These are phyloP conservation scores for Coemansia erecta DNA, from an alignment of 192 early-diverging fungal species.

Conservation along the genomic window DNA sequence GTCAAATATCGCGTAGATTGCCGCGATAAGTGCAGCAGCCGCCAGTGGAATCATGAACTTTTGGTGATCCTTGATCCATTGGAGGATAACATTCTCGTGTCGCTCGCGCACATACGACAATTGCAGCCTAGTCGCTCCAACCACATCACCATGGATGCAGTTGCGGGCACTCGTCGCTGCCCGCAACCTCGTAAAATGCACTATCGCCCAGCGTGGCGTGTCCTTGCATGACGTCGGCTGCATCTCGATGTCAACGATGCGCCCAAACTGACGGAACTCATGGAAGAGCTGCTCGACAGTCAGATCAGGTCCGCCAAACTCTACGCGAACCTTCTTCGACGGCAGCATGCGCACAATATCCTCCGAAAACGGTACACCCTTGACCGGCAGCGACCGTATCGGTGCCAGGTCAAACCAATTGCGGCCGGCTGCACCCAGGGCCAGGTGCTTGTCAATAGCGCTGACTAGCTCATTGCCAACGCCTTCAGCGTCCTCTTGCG, in stretches of 20 bases:
- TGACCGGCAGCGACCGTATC: constrained; percentile 65
- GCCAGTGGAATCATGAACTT: constrained; percentile 73
- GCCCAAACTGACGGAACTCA: constrained; percentile 75
- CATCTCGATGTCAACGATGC: constrained; percentile 75
- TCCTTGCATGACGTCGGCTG: constrained; percentile 69
- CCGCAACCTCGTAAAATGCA: constrained; percentile 75
- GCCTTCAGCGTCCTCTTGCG: constrained; percentile 11
- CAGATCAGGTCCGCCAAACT: constrained; percentile 75
- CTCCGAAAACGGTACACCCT: constrained; percentile 68
- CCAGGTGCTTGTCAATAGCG: constrained; percentile 53
- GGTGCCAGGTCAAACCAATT: constrained; percentile 68
- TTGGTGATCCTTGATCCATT: constrained; percentile 74
- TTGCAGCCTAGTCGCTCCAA: constrained; percentile 64
- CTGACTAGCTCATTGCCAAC: constrained; percentile 24
- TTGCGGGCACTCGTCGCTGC: constrained; percentile 89
- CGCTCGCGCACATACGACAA: constrained; percentile 61
- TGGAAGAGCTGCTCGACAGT: constrained; percentile 66
- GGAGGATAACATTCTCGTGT: constrained; percentile 58
- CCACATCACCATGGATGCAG: constrained; percentile 80
- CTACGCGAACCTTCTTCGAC: constrained; percentile 59
- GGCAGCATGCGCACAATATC: constrained; percentile 60
- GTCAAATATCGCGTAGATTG: constrained; percentile 81
- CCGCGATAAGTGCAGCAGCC: constrained; percentile 68
- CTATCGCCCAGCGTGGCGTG: constrained; percentile 71
- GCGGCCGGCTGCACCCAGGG: constrained; percentile 50